Conservation (phyloP, 805 yeast species). For the Myxozyma vanderwaltii region DNA sequence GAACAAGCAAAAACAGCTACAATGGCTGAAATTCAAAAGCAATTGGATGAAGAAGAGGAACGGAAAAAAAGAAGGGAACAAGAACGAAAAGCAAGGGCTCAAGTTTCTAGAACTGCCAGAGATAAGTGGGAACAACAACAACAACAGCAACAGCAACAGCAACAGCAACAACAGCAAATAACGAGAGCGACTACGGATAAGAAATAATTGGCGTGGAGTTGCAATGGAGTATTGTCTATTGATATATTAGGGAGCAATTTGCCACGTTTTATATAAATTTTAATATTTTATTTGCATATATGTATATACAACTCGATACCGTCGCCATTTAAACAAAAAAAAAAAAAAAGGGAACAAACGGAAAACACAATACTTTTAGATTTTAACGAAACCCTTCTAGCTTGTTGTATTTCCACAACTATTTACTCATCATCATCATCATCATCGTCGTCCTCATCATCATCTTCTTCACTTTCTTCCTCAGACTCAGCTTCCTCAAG, state of each 20-base stretch:
- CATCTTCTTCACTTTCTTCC: slow-evolving; percentile 50
- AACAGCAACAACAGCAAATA: not conserved
- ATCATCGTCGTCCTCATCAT: slow-evolving; percentile 15
- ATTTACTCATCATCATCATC: not conserved
- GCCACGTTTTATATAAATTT: no score
- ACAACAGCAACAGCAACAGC: not conserved
- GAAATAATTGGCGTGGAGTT: no score
- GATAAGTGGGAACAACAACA: slow-evolving; percentile 6
- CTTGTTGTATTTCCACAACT: not conserved
- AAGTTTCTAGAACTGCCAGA: not conserved
- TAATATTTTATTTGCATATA: no score
- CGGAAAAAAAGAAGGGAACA: not conserved
- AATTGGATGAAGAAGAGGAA: slow-evolving; percentile 6
- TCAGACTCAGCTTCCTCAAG: slow-evolving; percentile 83
- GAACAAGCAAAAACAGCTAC: not conserved
- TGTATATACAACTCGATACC: not conserved
- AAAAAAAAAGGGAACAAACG: no score
- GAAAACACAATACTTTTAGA: not conserved
- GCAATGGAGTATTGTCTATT: no score
- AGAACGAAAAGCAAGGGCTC: not conserved
- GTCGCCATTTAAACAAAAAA: not conserved
- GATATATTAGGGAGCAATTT: not conserved
- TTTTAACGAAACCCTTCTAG: not conserved
- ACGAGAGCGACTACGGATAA: no score
- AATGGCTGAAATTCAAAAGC: slow-evolving; percentile 3